These are phyloP conservation scores for Globisporangium mamillatum DNA, from an alignment of 352 stramenopile genomes.

Conservation along the genomic window DNA sequence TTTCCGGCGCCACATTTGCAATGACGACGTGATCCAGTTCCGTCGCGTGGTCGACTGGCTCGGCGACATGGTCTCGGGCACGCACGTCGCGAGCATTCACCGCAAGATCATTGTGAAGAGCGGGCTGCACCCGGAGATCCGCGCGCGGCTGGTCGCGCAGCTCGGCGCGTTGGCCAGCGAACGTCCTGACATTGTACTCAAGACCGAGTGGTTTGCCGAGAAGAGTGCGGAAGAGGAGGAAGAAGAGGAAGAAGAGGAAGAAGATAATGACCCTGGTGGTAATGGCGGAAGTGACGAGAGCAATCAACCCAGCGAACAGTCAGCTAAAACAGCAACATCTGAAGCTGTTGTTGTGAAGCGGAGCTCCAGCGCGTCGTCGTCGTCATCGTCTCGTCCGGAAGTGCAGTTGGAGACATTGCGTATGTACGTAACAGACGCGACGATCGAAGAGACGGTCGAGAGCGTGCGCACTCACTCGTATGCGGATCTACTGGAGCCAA, in stretches of 20 bases:
- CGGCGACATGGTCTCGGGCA: slow-evolving; percentile 55
- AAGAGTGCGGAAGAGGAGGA: slow-evolving; percentile 36
- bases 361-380: slow-evolving; percentile 6
- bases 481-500: slow-evolving; percentile 34
- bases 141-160: slow-evolving; percentile 56
- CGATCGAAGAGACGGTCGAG: slow-evolving; percentile 23
- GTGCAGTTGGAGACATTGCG: slow-evolving; percentile 55
- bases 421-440: slow-evolving; percentile 56
- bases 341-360: slow-evolving; percentile 1
- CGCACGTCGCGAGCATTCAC: slow-evolving; percentile 45
- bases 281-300: slow-evolving; percentile 16
- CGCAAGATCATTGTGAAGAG: slow-evolving; percentile 74
- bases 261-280: slow-evolving; percentile 13
- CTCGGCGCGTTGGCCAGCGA: slow-evolving; percentile 61
- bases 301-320: background rate
- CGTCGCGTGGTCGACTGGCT: slow-evolving; percentile 69
- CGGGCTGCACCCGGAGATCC: slow-evolving; percentile 69
- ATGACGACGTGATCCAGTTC: slow-evolving; percentile 71
- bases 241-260: slow-evolving; percentile 30
- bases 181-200: slow-evolving; percentile 53
- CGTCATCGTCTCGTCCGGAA: background rate
- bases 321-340: background rate
- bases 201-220: slow-evolving; percentile 71
- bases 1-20: slow-evolving; percentile 61
- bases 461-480: slow-evolving; percentile 22